Percentiles rank a stretch among this genome's conserved stretches.
Evolutionary conservation across 345 rosid genomes (phyloP).

Genomic region (Turnera subulata): DNA sequence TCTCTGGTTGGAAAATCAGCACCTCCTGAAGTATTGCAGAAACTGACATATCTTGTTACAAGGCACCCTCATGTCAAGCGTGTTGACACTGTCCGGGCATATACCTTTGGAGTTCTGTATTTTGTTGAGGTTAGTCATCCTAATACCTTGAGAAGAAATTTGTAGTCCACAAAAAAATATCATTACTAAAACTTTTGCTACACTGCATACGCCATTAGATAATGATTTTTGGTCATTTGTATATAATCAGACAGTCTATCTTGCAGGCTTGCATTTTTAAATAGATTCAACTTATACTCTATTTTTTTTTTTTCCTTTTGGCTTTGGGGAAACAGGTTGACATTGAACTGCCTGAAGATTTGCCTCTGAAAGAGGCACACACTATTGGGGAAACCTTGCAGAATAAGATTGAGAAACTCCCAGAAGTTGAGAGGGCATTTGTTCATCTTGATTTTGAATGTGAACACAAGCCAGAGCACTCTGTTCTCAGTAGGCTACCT

Average conservation of each 20-base stretch:
- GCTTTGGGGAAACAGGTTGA: conserved; percentile 70
- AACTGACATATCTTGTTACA: conserved; percentile 66
- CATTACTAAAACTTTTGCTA: too few species aligned
- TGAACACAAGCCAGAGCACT: conserved; percentile 86
- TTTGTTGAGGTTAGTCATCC: conserved; percentile 96
- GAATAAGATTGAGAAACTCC: conserved; percentile 72
- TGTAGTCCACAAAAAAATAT: too few species aligned
- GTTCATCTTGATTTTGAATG: conserved; percentile 92
- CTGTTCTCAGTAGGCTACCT: conserved; percentile 62
- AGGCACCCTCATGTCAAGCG: conserved; percentile 72
- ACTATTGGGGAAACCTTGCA: conserved; percentile 75
- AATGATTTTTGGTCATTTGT: too few species aligned
- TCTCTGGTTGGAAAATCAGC: conserved; percentile 91
- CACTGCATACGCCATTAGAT: too few species aligned
- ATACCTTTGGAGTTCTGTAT: conserved; percentile 85
- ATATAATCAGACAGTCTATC: too few species aligned
- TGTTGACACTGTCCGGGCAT: conserved; percentile 89
- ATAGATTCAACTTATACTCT: too few species aligned
- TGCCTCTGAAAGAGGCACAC: conserved; percentile 76
- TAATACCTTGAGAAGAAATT: too few species aligned
- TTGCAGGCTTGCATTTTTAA: too few species aligned
- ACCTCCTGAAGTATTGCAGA: conserved; percentile 74
- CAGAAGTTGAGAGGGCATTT: conserved; percentile 87
- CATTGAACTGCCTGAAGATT: conserved; percentile 79
- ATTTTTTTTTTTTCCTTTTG: too few species aligned